A percentile compares a stretch with the other conserved stretches of the same genome.
Evolutionary conservation across 495 filamentous ascomycete species (phyloP).

Genomic region (Aspergillus sclerotioniger): DNA sequence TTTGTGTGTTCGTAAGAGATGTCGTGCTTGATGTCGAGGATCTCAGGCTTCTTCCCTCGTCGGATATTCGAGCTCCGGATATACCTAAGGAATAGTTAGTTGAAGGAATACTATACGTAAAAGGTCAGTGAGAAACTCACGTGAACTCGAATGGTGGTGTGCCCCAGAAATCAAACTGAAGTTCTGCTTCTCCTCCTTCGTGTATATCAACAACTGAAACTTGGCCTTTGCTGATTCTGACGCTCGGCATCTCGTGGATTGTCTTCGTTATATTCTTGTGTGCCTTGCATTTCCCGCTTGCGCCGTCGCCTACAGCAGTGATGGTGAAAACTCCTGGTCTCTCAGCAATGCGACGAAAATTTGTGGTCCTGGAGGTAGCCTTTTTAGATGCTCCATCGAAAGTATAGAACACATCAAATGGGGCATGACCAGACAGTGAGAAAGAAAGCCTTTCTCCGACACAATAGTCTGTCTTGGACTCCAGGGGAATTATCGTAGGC

Average conservation of each 20-base stretch:
- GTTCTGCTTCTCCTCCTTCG: slow-evolving; percentile 89
- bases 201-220: slow-evolving; percentile 86
- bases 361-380: slow-evolving; percentile 70
- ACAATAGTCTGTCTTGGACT: slow-evolving; percentile 86
- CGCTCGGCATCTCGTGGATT: slow-evolving; percentile 89
- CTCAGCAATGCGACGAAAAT: slow-evolving; percentile 88
- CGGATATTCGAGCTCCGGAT: slow-evolving; percentile 81
- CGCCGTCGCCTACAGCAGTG: slow-evolving; percentile 76
- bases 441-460: slow-evolving; percentile 92
- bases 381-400: slow-evolving; percentile 77
- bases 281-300: slow-evolving; percentile 73
- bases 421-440: slow-evolving; percentile 79
- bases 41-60: slow-evolving; percentile 70
- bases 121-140: slow-evolving; percentile 35
- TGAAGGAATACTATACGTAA: not conserved
- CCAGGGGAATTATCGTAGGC: slow-evolving; percentile 82
- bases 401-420: slow-evolving; percentile 89
- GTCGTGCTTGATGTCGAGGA: slow-evolving; percentile 87
- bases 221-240: slow-evolving; percentile 78
- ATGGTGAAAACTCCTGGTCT: slow-evolving; percentile 84
- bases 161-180: slow-evolving; percentile 89
- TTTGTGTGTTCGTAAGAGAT: slow-evolving; percentile 76
- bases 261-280: slow-evolving; percentile 69
- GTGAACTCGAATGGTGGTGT: slow-evolving; percentile 97
- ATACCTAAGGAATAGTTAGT: slow-evolving; percentile 50